Base-by-base conservation (phyloP, 176 grass and related monocot genomes). In the Oryza coarctata region DNA sequence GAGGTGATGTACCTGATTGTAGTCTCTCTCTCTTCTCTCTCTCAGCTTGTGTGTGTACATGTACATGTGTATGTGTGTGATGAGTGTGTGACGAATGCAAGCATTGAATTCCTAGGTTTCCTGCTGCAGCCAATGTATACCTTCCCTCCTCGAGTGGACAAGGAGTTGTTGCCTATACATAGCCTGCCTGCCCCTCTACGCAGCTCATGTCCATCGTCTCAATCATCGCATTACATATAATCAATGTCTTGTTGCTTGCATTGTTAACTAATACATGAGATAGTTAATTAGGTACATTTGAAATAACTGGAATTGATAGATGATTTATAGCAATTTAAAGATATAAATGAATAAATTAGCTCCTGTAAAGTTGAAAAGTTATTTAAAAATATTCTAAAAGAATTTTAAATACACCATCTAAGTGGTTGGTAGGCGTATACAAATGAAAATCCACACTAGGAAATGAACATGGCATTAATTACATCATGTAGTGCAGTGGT, bases 21-120 rank as follows among this genome's bases (percentile, higher is more conserved):
- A 5, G 33, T 49, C 74, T 84, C 27, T 18, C 60, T 68, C 36
- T 43, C 13, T 22, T 57, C 36, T 78, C 64, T 45, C 45, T 81
- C 32, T 33, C 3, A 4, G 4, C 32, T 4, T 33, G 32, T 33
- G 32, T 33, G 32, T 33, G 32, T 33, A 17, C 5, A n/a, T 52
- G 17, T 22, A 8, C 1, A 22, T 52, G 18, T 22, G 17, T 22
- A 23, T 18, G 25, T 60, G 30, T 30, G 57, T 76, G 49, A 38
- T 70, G 52, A 32, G 33, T 82, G 83, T 71, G 43, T 87, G 80
- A 87, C 77, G 82, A 88, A 60, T 70, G 91, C 73, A 45, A 30
- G 71, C 81, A 82, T 88, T 93, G n/a, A 81, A 82, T 79, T 70
- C 84, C 83, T 76, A 86, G 61, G 63, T 64, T 86, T 85, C 75